Conservation (phyloP, 805 yeast species). For the Kuraishia piskuri region DNA sequence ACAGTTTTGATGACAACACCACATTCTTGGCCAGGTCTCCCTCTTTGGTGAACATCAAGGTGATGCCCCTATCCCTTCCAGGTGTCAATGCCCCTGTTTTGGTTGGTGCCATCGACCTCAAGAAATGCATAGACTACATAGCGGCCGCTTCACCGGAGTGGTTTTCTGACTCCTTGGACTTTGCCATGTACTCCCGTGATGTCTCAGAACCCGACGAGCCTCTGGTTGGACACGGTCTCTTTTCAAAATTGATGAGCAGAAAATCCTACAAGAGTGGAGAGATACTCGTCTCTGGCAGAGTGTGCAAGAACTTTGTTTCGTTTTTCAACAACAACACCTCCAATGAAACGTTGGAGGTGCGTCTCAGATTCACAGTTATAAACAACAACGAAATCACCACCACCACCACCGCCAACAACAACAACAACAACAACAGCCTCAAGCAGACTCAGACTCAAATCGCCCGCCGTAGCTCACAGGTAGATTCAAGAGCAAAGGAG, state of each 20-base stretch:
- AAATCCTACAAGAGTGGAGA: constrained; percentile 7
- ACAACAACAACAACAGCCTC: constrained; percentile 8
- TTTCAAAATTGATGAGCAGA: constrained; percentile 21
- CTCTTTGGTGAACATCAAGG: constrained; percentile 25
- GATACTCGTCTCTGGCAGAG: constrained; percentile 43
- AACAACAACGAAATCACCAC: constrained; percentile 6
- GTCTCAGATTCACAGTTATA: constrained; percentile 36
- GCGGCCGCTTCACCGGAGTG: constrained; percentile 38
- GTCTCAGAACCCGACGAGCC: constrained; percentile 45
- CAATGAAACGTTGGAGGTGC: constrained; percentile 47
- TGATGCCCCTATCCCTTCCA: constrained; percentile 28
- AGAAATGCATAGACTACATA: constrained; percentile 35
- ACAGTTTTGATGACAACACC: constrained; percentile 32
- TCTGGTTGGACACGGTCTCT: constrained; percentile 36
- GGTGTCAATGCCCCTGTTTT: constrained; percentile 33
- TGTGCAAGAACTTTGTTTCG: constrained; percentile 48
- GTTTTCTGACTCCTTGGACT: constrained; percentile 29
- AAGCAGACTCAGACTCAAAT: neutral
- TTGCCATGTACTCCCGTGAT: constrained; percentile 38
- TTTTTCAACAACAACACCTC: constrained; percentile 24
- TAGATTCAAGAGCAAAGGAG: neutral
- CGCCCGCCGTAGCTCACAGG: neutral
- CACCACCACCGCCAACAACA: constrained; percentile 3
- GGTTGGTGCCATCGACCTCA: constrained; percentile 32
- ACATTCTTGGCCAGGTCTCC: constrained; percentile 33